Percentiles rank a stretch among this genome's conserved stretches.
These are phyloP conservation scores for Rhododendron williamsianum DNA, from an alignment of 148 eudicot species.

Conservation along the genomic window DNA sequence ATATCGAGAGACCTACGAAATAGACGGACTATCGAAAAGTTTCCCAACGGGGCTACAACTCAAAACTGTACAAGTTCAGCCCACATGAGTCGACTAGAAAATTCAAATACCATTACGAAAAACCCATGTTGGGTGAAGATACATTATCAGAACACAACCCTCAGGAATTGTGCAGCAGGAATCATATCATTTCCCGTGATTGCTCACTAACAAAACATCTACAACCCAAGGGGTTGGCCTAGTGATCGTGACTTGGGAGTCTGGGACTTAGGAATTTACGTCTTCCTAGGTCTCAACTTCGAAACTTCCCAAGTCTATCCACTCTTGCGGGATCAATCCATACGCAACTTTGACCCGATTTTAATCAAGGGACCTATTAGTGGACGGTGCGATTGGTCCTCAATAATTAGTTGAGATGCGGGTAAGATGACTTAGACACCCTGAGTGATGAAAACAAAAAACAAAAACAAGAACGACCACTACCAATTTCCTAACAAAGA, in stretches of 20 bases:
- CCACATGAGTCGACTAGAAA: neutral
- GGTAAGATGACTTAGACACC: neutral
- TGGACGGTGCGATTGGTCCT: neutral
- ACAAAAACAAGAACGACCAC: neutral
- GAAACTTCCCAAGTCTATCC: neutral
- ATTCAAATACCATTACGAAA: neutral
- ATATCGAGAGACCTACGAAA: neutral
- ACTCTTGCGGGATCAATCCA: neutral
- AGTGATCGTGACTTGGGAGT: neutral
- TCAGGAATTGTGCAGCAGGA: neutral
- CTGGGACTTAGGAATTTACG: neutral
- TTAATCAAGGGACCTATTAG: neutral
- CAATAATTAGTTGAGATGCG: neutral
- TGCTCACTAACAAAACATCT: neutral
- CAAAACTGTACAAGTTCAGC: neutral
- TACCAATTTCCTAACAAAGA: neutral
- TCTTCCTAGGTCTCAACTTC: neutral
- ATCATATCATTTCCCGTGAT: neutral
- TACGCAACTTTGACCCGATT: neutral
- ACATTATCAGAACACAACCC: neutral
- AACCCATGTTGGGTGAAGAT: neutral
- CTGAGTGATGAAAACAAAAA: neutral
- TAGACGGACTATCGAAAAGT: neutral
- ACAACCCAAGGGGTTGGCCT: neutral
- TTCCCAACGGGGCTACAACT: neutral